Base-by-base conservation (phyloP, 306 rosid genomes). In the Purshia tridentata region DNA sequence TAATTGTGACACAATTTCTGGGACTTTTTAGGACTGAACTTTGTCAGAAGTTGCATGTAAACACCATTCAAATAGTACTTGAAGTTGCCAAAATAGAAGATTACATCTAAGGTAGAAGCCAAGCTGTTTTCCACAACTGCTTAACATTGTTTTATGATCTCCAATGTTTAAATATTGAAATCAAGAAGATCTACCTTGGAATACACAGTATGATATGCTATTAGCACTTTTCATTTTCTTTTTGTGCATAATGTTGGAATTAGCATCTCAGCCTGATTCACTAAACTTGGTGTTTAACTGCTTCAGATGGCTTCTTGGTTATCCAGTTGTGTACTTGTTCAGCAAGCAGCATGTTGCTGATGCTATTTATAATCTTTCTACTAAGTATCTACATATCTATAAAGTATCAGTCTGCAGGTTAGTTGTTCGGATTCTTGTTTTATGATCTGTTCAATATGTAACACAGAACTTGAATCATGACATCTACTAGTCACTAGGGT, bases 221-320 rank as follows among this genome's bases (percentile, higher is more conserved):
- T 67, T 22, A 48, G 8, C 11, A 13, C 8, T 48, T 65, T 14
- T 23, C 12, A 14, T 22, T 65, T 7, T 23, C 22, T 37, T 35
- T 29, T 15, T 35, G 23, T 68, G 35, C 16, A 16, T 4, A 35
- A 10, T 50, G 59, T 40, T 49, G 44, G 18, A 51, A 66, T 42
- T 19, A 45, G 58, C 14, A 29, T 50, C n/a, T 68, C n/a, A 15
- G 59, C 52, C n/a, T n/a, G 13, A 11, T 69, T 18, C 37, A 12
- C 50, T 69, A 69, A 39, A 10, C 10, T 69, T n/a, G n/a, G 45
- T 81, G 35, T 81, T 72, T 72, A 45, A 80, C 73, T 81, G 79
- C 69, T 73, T 52, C 91, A 90, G 97, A 77, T 93, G 98, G 98
- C 96, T 93, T 84, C 96, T 93, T 75, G 96, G 98, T 44, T 92